Conservation (phyloP, 306 rosid genomes). For the Alnus glutinosa region DNA sequence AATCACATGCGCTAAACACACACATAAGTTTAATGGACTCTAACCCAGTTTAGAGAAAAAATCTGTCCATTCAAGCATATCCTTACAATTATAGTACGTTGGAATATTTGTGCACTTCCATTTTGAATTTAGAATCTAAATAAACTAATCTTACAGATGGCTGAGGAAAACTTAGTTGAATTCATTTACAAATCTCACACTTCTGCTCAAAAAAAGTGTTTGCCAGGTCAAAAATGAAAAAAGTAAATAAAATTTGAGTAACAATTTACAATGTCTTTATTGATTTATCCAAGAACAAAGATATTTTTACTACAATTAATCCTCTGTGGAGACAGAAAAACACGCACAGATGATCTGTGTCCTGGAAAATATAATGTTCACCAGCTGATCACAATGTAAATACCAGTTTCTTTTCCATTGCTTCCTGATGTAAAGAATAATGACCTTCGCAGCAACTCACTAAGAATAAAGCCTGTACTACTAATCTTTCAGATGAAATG, state of each 20-base stretch:
- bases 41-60: no score
- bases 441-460: not conserved
- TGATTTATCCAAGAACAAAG: not conserved
- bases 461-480: not conserved
- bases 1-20: no score
- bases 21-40: no score
- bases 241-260: not conserved
- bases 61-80: no score
- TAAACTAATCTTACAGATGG: no score
- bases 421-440: not conserved
- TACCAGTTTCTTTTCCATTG: not conserved
- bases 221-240: not conserved
- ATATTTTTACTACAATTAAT: not conserved
- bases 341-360: not conserved
- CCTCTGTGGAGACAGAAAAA: not conserved
- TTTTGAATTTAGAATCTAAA: not conserved
- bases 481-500: conserved; percentile 4
- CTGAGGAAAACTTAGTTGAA: no score
- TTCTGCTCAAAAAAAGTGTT: no score
- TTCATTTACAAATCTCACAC: no score
- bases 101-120: not conserved
- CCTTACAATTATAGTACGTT: not conserved
- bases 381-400: not conserved
- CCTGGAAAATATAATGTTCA: not conserved
- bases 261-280: not conserved